A percentile compares a stretch with the other conserved stretches of the same genome.
Conservation (phyloP, 2,329 filamentous ascomycete genomes). For the Aciculosporium take region DNA sequence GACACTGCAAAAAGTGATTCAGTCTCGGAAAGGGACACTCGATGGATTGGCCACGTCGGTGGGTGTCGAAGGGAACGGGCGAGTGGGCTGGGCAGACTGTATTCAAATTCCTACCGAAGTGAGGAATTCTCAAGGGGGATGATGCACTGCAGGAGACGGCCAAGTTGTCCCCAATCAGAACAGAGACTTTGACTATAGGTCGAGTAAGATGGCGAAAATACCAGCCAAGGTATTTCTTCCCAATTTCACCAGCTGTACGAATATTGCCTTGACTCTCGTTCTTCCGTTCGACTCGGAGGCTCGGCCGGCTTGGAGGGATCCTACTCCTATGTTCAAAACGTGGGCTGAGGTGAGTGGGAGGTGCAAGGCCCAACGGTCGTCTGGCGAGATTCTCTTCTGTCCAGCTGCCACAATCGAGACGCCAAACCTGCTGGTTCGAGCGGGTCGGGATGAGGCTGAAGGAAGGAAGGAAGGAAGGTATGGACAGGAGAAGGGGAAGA, state of each 20-base stretch:
- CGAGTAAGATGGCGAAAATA: slow-evolving; percentile 20
- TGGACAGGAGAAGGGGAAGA: slow-evolving; percentile 28
- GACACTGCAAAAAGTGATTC: slow-evolving; percentile 8
- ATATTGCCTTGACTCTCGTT: slow-evolving; percentile 10
- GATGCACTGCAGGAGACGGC: slow-evolving; percentile 10
- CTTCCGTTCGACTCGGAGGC: background rate
- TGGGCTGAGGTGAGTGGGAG: slow-evolving; percentile 9
- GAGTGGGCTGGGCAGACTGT: slow-evolving; percentile 15
- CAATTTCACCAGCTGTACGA: slow-evolving; percentile 9
- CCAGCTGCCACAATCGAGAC: slow-evolving; percentile 17
- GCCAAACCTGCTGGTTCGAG: slow-evolving; percentile 20
- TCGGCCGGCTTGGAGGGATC: slow-evolving; percentile 14
- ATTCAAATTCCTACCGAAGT: slow-evolving; percentile 28
- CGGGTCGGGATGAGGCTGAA: slow-evolving; percentile 33
- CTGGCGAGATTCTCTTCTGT: slow-evolving; percentile 21
- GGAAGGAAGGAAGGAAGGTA: slow-evolving; percentile 37
- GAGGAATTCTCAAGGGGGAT: slow-evolving; percentile 26
- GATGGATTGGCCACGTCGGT: slow-evolving; percentile 9
- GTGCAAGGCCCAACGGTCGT: slow-evolving; percentile 7
- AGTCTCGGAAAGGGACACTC: slow-evolving; percentile 23
- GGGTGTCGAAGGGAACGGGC: slow-evolving; percentile 16
- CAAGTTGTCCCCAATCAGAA: slow-evolving; percentile 8
- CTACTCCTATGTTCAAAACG: slow-evolving; percentile 13
- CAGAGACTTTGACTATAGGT: background rate
- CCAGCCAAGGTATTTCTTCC: slow-evolving; percentile 24